Evolutionary conservation across 345 rosid species (phyloP).

Genomic region (Acer saccharum): DNA sequence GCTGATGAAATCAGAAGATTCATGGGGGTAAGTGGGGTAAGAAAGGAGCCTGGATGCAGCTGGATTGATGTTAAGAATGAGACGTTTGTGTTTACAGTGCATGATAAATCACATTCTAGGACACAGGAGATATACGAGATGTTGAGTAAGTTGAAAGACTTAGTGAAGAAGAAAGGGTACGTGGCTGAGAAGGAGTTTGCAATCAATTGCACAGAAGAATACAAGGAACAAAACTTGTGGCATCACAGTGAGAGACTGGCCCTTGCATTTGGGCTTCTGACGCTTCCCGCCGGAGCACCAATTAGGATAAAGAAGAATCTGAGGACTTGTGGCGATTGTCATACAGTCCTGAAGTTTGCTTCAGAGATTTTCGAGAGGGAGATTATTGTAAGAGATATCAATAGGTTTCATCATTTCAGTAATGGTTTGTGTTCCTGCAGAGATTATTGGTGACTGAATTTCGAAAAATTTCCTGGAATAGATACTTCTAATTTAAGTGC

Average conservation of each 20-base stretch:
- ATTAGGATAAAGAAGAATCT: slow-evolving; percentile 46
- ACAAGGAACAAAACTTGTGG: slow-evolving; percentile 43
- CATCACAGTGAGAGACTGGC: slow-evolving; percentile 50
- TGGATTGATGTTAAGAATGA: slow-evolving; percentile 38
- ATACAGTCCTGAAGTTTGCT: slow-evolving; percentile 43
- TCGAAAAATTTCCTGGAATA: neutral
- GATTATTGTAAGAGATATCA: slow-evolving; percentile 39
- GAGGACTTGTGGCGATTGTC: slow-evolving; percentile 45
- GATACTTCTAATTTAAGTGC: neutral
- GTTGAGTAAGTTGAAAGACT: slow-evolving; percentile 32
- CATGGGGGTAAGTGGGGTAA: slow-evolving; percentile 40
- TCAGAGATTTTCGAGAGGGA: slow-evolving; percentile 38
- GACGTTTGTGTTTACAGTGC: slow-evolving; percentile 38
- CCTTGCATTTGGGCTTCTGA: slow-evolving; percentile 40
- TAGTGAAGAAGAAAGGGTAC: slow-evolving; percentile 39
- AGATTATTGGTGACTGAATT: slow-evolving; percentile 41
- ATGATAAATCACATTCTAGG: slow-evolving; percentile 39
- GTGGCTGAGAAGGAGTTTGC: slow-evolving; percentile 31
- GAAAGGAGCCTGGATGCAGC: slow-evolving; percentile 49
- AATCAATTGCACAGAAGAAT: slow-evolving; percentile 24
- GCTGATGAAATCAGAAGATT: slow-evolving; percentile 47
- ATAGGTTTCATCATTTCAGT: slow-evolving; percentile 39
- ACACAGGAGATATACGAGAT: slow-evolving; percentile 34
- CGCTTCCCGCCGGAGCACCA: slow-evolving; percentile 36
- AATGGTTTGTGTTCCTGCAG: slow-evolving; percentile 40